Evolutionary conservation across 1,139 yeast genomes (phyloP), one percentile per base, ranked within the genome.

Genomic region (Suhomyces atakaporum): DNA sequence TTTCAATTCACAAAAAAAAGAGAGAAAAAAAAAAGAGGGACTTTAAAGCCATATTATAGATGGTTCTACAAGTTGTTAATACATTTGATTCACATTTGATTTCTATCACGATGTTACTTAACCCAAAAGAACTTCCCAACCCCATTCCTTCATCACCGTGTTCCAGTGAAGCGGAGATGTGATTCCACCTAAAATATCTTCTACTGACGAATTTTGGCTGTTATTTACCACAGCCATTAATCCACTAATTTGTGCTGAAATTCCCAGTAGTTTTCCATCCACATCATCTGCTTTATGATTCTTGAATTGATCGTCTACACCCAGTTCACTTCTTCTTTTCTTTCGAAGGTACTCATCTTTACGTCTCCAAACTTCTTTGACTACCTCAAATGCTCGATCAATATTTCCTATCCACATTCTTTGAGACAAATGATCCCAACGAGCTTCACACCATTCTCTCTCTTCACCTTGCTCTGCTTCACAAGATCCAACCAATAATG

Each of bases 101-200:
- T 22, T 6, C n/a, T 22, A 22, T 22, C n/a, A 12, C 24, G 8
- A 22, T 22, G 11, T 10, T 7, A 22, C 11, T 43, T 43, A 66
- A 4, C 69, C 83, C 26, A 77, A 54, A 29, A 81, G 54, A 10
- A 81, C 81, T 53, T 81, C 86, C 86, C 87, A 80, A 1, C 81
- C 81, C 87, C 87, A 81, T 46, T 81, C 86, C 47, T 75, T 74
- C 86, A 81, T 81, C 9, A 81, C 77, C 0, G 75, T 62, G 36
- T 79, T 75, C 88, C 88, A 81, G 53, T 81, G 86, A n/a, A 79
- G 60, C 57, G 73, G 67, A 20, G 79, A 71, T 36, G 66, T 64
- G 27, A 79, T 63, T 1, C 75, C 73, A 28, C 66, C 70, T n/a
- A 53, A 52, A 18, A 56, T 48, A 27, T 63, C 69, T 13, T 66